Conservation (phyloP, 2,329 filamentous ascomycete genomes). For the Clathrospora elynae region DNA sequence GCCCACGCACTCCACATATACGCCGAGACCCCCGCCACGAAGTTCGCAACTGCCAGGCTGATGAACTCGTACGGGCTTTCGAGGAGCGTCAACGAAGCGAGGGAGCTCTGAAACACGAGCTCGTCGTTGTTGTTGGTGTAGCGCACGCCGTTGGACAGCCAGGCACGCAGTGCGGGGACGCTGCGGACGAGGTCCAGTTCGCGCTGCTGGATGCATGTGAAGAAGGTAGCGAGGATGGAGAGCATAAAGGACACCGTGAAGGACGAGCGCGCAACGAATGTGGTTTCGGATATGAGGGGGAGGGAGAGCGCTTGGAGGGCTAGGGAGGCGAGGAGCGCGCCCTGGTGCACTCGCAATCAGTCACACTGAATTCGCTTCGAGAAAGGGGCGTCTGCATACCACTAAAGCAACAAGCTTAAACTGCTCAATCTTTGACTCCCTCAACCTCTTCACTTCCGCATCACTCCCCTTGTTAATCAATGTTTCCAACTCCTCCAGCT, state of each 20-base stretch:
- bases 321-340: slow-evolving; percentile 21
- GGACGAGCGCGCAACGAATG: slow-evolving; percentile 15
- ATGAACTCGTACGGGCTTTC: slow-evolving; percentile 28
- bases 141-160: slow-evolving; percentile 24
- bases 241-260: slow-evolving; percentile 20
- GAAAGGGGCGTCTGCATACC: slow-evolving; percentile 12
- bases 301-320: slow-evolving; percentile 25
- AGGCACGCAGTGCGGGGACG: slow-evolving; percentile 15
- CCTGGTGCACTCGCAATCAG: slow-evolving; percentile 10
- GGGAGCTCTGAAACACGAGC: slow-evolving; percentile 19
- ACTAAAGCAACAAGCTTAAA: slow-evolving; percentile 26
- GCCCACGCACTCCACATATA: slow-evolving; percentile 23
- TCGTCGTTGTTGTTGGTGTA: slow-evolving; percentile 5
- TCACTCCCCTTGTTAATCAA: slow-evolving; percentile 25
- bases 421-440: slow-evolving; percentile 19
- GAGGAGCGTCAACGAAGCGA: slow-evolving; percentile 18
- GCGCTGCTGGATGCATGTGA: slow-evolving; percentile 27
- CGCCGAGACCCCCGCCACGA: slow-evolving; percentile 20
- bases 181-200: slow-evolving; percentile 16
- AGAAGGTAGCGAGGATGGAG: slow-evolving; percentile 24
- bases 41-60: slow-evolving; percentile 17
- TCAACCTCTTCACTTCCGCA: slow-evolving; percentile 15
- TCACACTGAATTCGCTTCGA: not conserved
- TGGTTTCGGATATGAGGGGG: slow-evolving; percentile 10
- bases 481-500: slow-evolving; percentile 23